Conservation (phyloP, 2,329 filamentous ascomycete species). For the Keithomyces neogunnii region DNA sequence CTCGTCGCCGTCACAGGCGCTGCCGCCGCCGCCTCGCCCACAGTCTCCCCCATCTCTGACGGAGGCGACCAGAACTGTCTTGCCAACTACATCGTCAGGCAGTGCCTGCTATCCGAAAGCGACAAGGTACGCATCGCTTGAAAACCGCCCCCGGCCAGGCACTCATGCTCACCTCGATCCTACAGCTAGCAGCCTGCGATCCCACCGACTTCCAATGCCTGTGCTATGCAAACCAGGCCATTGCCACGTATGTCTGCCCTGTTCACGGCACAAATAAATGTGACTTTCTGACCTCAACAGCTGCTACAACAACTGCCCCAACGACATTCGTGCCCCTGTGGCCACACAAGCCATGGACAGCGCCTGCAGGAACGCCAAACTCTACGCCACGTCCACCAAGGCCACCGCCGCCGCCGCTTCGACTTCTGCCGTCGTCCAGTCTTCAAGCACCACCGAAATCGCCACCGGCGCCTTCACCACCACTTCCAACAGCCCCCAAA, state of each 20-base stretch:
- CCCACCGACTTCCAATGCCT: conserved; percentile 36
- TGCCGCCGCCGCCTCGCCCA: conserved; percentile 7
- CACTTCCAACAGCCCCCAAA: conserved; percentile 12
- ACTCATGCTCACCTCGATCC: background rate
- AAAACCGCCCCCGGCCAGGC: background rate
- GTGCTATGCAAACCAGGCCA: conserved; percentile 34
- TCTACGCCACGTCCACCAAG: conserved; percentile 27
- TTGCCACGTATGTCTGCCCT: conserved; percentile 33
- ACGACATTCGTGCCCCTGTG: conserved; percentile 29
- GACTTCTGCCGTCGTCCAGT: conserved; percentile 8
- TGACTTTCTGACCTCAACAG: conserved; percentile 17
- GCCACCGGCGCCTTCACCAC: conserved; percentile 12
- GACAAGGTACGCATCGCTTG: conserved; percentile 22
- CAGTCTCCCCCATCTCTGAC: background rate
- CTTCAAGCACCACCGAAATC: conserved; percentile 10
- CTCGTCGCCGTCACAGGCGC: conserved; percentile 28
- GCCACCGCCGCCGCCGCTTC: conserved; percentile 13
- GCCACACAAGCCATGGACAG: conserved; percentile 30
- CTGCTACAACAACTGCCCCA: conserved; percentile 50
- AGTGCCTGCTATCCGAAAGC: conserved; percentile 32
- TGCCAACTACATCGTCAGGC: conserved; percentile 38
- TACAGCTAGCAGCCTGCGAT: conserved; percentile 27
- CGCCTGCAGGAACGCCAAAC: conserved; percentile 37
- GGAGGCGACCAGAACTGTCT: conserved; percentile 22
- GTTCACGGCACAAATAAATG: background rate